These are phyloP conservation scores for Globisporangium ultimum DNA, from an alignment of 352 stramenopile genomes.

Conservation along the genomic window DNA sequence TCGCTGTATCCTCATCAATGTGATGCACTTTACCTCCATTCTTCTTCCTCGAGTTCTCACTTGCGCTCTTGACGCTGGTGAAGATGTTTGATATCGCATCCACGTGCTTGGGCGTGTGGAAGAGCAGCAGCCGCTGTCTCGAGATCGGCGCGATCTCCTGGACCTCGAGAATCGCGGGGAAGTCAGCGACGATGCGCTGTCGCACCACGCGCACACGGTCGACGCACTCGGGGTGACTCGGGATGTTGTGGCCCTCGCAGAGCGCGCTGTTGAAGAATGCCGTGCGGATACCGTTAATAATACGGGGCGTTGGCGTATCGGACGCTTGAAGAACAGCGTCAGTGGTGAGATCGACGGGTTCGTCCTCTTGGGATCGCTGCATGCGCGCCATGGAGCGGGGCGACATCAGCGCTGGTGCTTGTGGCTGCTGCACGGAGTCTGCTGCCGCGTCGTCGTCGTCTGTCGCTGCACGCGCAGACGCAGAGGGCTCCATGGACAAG, in stretches of 20 bases:
- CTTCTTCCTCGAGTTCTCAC: not conserved
- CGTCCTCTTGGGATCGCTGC: no score
- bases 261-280: slow-evolving; percentile 24
- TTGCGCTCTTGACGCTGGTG: not conserved
- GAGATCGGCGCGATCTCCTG: slow-evolving; percentile 18
- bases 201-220: slow-evolving; percentile 27
- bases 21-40: slow-evolving; percentile 1
- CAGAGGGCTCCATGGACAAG: no score
- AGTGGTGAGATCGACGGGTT: no score
- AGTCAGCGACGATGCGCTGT: slow-evolving; percentile 22
- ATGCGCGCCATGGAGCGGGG: not conserved
- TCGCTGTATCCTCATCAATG: slow-evolving; percentile 37
- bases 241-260: slow-evolving; percentile 22
- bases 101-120: slow-evolving; percentile 31
- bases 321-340: no score
- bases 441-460: no score
- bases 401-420: not conserved
- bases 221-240: slow-evolving; percentile 24
- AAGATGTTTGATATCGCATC: slow-evolving; percentile 24
- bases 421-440: no score
- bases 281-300: not conserved
- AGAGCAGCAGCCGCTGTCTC: slow-evolving; percentile 25
- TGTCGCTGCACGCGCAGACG: no score
- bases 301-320: no score
- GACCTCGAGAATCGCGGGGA: slow-evolving; percentile 22